A percentile compares a stretch with the other conserved stretches of the same genome.
phyloP scores from a whole-genome alignment of 495 filamentous ascomycete species.

The Aspergillus sclerotiicarbonarius region DNA sequence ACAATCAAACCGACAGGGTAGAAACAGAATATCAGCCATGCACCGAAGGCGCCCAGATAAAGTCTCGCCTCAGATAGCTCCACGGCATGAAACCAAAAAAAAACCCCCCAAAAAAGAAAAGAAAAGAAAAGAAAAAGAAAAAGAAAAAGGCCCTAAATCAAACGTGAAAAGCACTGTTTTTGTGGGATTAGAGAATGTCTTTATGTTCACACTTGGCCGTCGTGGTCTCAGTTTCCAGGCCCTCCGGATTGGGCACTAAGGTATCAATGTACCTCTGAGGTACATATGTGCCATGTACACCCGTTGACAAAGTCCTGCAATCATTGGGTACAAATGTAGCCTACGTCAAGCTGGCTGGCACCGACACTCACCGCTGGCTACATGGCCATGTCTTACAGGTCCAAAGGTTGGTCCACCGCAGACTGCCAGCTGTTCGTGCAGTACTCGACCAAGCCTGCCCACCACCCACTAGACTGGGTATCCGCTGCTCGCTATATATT shows the following conservation, averaged over 20 bases:
- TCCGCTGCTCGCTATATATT: background rate
- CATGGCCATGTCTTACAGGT: conserved; percentile 22
- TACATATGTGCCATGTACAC: background rate
- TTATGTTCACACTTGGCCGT: background rate
- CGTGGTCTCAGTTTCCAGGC: too few species aligned
- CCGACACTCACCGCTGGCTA: conserved; percentile 12
- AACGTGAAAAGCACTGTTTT: background rate
- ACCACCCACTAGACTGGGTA: background rate
- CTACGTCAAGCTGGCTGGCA: background rate
- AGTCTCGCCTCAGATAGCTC: background rate
- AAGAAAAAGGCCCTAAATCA: background rate
- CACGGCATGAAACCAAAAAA: too few species aligned
- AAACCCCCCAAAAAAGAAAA: too few species aligned
- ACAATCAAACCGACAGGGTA: background rate
- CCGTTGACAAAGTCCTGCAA: background rate
- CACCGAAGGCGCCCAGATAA: background rate
- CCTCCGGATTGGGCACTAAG: conserved; percentile 6
- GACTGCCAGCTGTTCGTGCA: conserved; percentile 18
- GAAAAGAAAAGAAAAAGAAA: too few species aligned
- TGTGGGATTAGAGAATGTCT: background rate
- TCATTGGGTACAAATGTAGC: background rate
- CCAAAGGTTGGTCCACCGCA: background rate
- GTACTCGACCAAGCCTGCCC: background rate
- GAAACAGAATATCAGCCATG: background rate
- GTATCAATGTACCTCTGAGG: conserved; percentile 2